Base-by-base conservation (phyloP, 2,329 filamentous ascomycete genomes). In the Fusarium mundagurra region DNA sequence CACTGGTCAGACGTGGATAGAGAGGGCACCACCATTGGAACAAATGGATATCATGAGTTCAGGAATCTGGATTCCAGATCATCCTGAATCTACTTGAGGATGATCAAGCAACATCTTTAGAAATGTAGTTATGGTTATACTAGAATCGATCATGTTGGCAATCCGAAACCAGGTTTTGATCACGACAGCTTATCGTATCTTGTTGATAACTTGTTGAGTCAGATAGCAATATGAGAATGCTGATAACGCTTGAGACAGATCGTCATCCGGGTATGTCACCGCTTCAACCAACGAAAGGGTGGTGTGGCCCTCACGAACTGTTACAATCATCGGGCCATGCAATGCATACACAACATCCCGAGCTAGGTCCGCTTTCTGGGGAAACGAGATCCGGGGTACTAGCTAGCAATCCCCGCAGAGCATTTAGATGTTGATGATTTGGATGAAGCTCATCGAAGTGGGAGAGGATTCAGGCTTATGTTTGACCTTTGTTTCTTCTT, bases 1-100 rank as follows among this genome's bases (percentile, higher is more conserved):
- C 17, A 75, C 77, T 14, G 76, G 77, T 20, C 77, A 78, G 58
- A 77, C 78, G 10, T 82, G 81, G 80, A 74, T 77, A 58, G 80
- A 81, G 69, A 74, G 78, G 33, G 61, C 77, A 29, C 74, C 73
- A 8, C 53, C 74, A 24, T 62, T 81, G 57, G 78, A 79, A 34
- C 71, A 77, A 41, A 64, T 81, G 63, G 72, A 79, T 39, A 72
- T 78, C 61, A 77, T 80, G 73, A 69, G 64, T 22, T 36, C 72
- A 44, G 74, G 66, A 54, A 62, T 68, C 55, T 81, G 78, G 79
- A 65, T 62, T 20, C 61, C 60, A 16, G 41, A 33, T 53, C 45
- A 64, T 31, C 43, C 64, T 43, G 53, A 45, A 31, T 43, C 39
- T 22, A 43, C 57, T n/a, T 75, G 64, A 75, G 27, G 51, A 66